Percentiles rank a stretch among this genome's conserved stretches.
These are phyloP conservation scores for Pseudogymnoascus sp. DNA, from an alignment of 2,329 filamentous ascomycete species.

Conservation along the genomic window DNA sequence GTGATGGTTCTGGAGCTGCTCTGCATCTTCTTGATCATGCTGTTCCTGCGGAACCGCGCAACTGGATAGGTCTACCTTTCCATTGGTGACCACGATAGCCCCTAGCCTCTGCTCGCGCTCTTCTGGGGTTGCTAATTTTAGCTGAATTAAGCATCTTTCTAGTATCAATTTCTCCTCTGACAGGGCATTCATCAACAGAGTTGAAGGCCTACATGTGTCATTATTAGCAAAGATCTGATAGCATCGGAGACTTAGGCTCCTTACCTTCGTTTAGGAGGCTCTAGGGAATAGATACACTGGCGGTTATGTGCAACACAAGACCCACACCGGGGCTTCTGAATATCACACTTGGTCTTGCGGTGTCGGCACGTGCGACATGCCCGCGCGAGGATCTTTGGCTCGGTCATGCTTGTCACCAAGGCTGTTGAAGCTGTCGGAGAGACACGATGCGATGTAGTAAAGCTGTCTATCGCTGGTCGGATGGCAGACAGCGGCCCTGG, in stretches of 20 bases:
- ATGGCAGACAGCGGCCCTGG: neutral
- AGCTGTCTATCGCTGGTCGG: neutral
- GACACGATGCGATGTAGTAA: neutral
- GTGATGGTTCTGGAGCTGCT: neutral
- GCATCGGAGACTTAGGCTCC: neutral
- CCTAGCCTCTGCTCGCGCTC: neutral
- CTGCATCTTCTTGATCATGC: neutral
- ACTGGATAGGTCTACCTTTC: neutral
- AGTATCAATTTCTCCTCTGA: neutral
- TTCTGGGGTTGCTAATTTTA: neutral
- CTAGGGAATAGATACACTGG: neutral
- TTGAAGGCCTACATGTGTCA: constrained; percentile 7
- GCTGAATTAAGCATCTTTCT: neutral
- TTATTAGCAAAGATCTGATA: neutral
- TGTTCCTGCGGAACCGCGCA: neutral
- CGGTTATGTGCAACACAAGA: neutral
- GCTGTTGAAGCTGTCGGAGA: neutral
- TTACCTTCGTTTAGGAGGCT: neutral
- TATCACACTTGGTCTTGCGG: constrained; percentile 3
- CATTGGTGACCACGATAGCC: neutral
- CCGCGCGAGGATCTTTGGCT: constrained; percentile 10
- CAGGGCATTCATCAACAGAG: neutral
- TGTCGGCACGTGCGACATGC: neutral
- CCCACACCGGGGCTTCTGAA: neutral
- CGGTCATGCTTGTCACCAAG: neutral